A percentile compares a stretch with the other conserved stretches of the same genome.
Conservation (phyloP, 768 basidiomycete species). For the Leccinum rimulosum region DNA sequence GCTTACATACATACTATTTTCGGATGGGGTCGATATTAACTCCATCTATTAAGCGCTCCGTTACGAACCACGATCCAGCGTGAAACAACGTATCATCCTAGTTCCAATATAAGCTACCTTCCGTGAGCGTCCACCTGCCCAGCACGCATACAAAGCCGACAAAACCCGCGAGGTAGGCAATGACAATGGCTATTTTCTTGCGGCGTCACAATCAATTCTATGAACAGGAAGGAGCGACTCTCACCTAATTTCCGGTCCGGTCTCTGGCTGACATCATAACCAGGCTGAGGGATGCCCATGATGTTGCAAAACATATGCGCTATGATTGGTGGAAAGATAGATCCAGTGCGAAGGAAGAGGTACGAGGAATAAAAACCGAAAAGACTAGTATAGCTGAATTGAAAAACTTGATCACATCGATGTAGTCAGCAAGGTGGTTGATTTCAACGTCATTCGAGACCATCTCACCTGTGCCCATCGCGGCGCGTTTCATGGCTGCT, state of each 20-base stretch:
- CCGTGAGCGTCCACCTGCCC: conserved; percentile 45
- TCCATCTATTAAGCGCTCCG: conserved; percentile 1
- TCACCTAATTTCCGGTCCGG: conserved; percentile 51
- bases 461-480: conserved; percentile 51
- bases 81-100: conserved; percentile 7
- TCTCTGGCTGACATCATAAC: conserved; percentile 51
- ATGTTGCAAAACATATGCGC: conserved; percentile 93
- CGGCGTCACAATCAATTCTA: conserved; percentile 10
- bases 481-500: conserved; percentile 62
- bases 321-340: conserved; percentile 70
- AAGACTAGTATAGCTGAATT: conserved; percentile 85
- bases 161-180: conserved; percentile 59
- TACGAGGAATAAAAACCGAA: conserved; percentile 89
- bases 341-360: conserved; percentile 83
- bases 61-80: conserved; percentile 11
- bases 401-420: conserved; percentile 58
- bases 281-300: conserved; percentile 83
- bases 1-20: conserved; percentile 7
- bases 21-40: conserved; percentile 1
- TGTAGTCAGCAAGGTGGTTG: conserved; percentile 14
- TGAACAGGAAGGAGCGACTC: conserved; percentile 25
- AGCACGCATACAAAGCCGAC: conserved; percentile 55
- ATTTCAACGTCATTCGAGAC: background rate
- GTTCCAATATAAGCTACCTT: conserved; percentile 44
- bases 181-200: conserved; percentile 45